Evolutionary conservation across 768 basidiomycete species (phyloP).

Genomic region (Mycena olivaceomarginata): DNA sequence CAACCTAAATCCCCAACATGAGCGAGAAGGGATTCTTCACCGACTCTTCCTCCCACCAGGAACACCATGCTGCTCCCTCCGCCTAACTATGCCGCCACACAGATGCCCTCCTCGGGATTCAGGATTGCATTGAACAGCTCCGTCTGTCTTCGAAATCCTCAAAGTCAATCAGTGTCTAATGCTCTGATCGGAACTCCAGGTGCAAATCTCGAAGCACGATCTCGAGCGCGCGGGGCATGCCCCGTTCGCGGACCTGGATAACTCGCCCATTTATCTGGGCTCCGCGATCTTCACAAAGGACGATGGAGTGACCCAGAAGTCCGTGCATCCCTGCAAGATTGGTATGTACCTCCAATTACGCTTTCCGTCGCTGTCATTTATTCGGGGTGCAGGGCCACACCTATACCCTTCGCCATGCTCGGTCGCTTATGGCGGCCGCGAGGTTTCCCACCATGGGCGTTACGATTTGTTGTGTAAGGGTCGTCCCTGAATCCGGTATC

Average conservation of each 20-base stretch:
- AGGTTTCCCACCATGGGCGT: constrained; percentile 77
- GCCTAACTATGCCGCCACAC: constrained; percentile 29
- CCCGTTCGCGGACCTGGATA: constrained; percentile 75
- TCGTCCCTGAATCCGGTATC: background rate
- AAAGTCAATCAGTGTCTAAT: background rate
- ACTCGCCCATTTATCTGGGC: constrained; percentile 81
- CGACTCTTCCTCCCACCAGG: constrained; percentile 6
- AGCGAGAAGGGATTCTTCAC: constrained; percentile 32
- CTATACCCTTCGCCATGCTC: constrained; percentile 68
- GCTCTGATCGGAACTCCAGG: background rate
- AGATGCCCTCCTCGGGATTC: constrained; percentile 53
- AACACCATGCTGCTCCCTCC: constrained; percentile 17
- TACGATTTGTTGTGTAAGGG: constrained; percentile 78
- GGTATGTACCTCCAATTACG: too few relatives aligned
- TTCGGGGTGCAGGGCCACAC: constrained; percentile 59
- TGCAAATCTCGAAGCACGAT: constrained; percentile 53
- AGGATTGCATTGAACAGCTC: constrained; percentile 53
- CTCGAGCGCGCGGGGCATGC: constrained; percentile 66
- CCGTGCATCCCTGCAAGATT: constrained; percentile 92
- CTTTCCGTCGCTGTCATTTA: too few relatives aligned
- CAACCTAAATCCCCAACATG: constrained; percentile 49
- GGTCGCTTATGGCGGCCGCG: constrained; percentile 80
- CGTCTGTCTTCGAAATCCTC: constrained; percentile 44
- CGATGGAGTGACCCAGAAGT: constrained; percentile 53
- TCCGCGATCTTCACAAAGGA: constrained; percentile 75